phyloP scores from a whole-genome alignment of 2,329 filamentous ascomycete species.

The Neoscytalidium dimidiatum region DNA sequence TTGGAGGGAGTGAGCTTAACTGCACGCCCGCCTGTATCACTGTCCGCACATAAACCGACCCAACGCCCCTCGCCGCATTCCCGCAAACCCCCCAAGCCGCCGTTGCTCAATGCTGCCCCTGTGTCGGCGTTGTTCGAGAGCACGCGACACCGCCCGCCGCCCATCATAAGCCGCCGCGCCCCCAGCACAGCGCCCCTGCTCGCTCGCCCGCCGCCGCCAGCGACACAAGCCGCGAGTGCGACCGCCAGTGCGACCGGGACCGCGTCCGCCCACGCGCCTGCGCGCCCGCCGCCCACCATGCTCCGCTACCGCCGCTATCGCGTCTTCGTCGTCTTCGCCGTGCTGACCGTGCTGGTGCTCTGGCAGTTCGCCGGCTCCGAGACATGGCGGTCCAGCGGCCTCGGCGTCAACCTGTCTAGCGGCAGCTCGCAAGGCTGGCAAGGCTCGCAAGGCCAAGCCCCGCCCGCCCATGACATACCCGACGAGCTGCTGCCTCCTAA shows the following conservation, averaged over 20 bases:
- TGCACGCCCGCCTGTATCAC: background rate
- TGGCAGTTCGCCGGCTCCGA: slow-evolving; percentile 54
- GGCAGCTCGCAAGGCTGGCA: background rate
- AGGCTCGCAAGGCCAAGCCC: background rate
- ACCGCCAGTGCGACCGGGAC: background rate
- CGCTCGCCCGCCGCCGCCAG: slow-evolving; percentile 1
- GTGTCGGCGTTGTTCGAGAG: background rate
- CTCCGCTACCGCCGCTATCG: slow-evolving; percentile 63
- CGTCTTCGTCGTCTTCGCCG: slow-evolving; percentile 58
- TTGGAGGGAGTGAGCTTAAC: slow-evolving; percentile 4
- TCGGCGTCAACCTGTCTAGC: background rate
- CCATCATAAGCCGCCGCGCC: background rate
- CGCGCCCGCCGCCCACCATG: slow-evolving; percentile 43
- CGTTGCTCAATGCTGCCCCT: slow-evolving; percentile 11
- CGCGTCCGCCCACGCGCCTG: background rate
- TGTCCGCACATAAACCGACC: background rate
- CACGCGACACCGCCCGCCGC: slow-evolving; percentile 17
- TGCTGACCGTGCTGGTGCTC: slow-evolving; percentile 56
- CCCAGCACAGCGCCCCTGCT: too few species aligned
- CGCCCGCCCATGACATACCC: background rate
- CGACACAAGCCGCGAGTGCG: slow-evolving; percentile 9
- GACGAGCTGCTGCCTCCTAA: slow-evolving; percentile 21
- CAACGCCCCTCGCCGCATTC: background rate
- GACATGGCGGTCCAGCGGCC: slow-evolving; percentile 35
- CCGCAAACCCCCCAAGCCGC: background rate